Base-by-base conservation (phyloP, 2,329 filamentous ascomycete species). In the Mollisia scopiformis region DNA sequence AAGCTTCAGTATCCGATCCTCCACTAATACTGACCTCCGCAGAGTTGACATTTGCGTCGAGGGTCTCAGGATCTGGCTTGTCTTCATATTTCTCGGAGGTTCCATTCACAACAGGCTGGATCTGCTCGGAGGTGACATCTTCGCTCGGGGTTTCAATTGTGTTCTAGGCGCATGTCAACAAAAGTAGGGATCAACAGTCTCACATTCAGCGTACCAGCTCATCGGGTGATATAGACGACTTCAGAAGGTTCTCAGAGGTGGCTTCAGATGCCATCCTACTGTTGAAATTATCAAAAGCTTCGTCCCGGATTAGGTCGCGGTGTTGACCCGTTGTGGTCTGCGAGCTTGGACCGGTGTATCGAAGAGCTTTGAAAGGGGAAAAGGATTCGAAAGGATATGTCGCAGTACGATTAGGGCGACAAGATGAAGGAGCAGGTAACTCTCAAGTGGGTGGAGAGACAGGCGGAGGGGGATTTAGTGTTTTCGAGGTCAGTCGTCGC, bases 1-100 rank as follows among this genome's bases (percentile, higher is more conserved):
- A 88, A 67, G 86, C 84, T 73, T 93, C 91, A 41, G 86, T 92
- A 76, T 93, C 91, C 58, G 91, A 93, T 69, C 87, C 88, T 68
- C 88, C 89, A 74, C 87, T 92, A 65, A 85, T 80, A 73, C 89
- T 91, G 64, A 86, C 86, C 69, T 89, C 85, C 66, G 85, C 81
- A 61, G 87, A 89, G 72, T 83, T 82, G 65, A 82, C 77, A 66
- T 83, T 79, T 71, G 87, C 80, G 70, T 89, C 86, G 63, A 85
- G 79, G 63, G 80, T 58, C 78, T 81, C 72, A 79, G 77, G 71
- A 85, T 82, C 71, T 82, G 82, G 75, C 69, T 81, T 83, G 67
- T 81, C 76, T 62, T 85, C 84, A 69, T 86, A 79, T 72, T 75
- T 75, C 67, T 78, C 73, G 63, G 73, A 66, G 51, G 72, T 77